Evolutionary conservation across 2,329 filamentous ascomycete genomes (phyloP).

Genomic region (Mycogone perniciosa): DNA sequence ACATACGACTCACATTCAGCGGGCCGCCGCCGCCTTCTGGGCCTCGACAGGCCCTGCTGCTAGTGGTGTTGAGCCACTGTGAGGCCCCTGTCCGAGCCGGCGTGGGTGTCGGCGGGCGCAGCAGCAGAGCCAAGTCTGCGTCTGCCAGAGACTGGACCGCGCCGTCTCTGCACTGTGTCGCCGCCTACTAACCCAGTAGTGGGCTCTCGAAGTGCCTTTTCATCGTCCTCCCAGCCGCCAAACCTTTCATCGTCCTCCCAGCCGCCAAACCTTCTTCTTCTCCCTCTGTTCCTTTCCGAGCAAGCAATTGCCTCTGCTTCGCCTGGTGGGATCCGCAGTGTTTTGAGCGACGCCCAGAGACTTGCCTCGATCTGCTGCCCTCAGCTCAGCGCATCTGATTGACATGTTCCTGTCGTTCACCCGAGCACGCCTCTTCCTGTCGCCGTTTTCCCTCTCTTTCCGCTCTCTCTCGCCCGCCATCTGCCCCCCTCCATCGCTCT

Average conservation of each 20-base stretch:
- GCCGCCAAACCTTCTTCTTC: slow-evolving; percentile 20
- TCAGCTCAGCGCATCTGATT: slow-evolving; percentile 3
- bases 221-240: slow-evolving; percentile 10
- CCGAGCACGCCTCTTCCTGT: not conserved
- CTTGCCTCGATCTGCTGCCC: not conserved
- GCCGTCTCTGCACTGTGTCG: slow-evolving; percentile 9
- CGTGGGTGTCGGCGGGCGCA: slow-evolving; percentile 11
- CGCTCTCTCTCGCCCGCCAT: not conserved
- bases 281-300: slow-evolving; percentile 18
- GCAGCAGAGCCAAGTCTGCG: not conserved
- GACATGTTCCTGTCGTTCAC: slow-evolving; percentile 10
- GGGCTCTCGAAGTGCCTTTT: slow-evolving; percentile 6
- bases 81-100: slow-evolving; percentile 3
- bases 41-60: not conserved
- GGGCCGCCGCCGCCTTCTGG: not conserved
- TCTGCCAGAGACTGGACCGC: slow-evolving; percentile 6
- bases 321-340: slow-evolving; percentile 13
- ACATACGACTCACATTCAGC: not conserved
- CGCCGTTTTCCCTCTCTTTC: not conserved
- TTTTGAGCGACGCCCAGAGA: slow-evolving; percentile 20
- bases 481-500: slow-evolving; percentile 2
- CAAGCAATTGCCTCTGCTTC: slow-evolving; percentile 12
- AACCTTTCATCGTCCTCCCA: slow-evolving; percentile 21
- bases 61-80: not conserved
- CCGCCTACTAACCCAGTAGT: not conserved